These are phyloP conservation scores for Mrakia blollopis DNA, from an alignment of 768 basidiomycete species.

Conservation along the genomic window DNA sequence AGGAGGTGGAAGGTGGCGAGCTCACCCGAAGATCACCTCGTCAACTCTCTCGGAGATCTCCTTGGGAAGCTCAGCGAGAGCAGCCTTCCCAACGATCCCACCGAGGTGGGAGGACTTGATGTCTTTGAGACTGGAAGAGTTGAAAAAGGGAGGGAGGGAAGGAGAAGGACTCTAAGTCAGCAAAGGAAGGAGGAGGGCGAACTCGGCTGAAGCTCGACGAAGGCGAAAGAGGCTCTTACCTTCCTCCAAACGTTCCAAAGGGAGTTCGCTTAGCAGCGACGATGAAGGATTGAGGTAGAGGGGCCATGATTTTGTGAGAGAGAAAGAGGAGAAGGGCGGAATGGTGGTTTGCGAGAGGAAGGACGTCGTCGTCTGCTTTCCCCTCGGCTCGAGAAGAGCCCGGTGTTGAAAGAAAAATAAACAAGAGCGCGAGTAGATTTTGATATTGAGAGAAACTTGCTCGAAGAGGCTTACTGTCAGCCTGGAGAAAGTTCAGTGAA, in stretches of 20 bases:
- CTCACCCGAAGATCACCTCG: slow-evolving; percentile 47
- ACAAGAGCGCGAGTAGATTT: too few relatives aligned
- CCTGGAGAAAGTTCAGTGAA: too few relatives aligned
- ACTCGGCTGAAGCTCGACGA: background rate
- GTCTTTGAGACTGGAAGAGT: slow-evolving; percentile 39
- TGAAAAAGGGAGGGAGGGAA: slow-evolving; percentile 20
- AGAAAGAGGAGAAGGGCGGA: too few relatives aligned
- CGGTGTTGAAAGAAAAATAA: too few relatives aligned
- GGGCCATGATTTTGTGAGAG: background rate
- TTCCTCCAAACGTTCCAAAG: slow-evolving; percentile 47
- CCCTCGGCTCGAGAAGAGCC: too few relatives aligned
- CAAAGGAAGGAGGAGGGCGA: background rate
- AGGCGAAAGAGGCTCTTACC: slow-evolving; percentile 35
- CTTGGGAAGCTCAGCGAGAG: slow-evolving; percentile 44
- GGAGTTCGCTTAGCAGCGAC: slow-evolving; percentile 40
- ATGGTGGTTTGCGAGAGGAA: too few relatives aligned
- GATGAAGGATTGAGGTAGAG: slow-evolving; percentile 17
- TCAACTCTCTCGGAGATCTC: slow-evolving; percentile 45
- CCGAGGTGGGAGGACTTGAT: slow-evolving; percentile 45
- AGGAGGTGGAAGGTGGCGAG: background rate
- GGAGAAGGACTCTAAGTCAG: background rate
- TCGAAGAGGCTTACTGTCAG: too few relatives aligned
- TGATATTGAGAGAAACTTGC: too few relatives aligned
- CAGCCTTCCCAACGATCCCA: slow-evolving; percentile 46
- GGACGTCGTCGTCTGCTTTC: too few relatives aligned